phyloP scores from a whole-genome alignment of 768 basidiomycete genomes.

The Hypholoma sublateritium region DNA sequence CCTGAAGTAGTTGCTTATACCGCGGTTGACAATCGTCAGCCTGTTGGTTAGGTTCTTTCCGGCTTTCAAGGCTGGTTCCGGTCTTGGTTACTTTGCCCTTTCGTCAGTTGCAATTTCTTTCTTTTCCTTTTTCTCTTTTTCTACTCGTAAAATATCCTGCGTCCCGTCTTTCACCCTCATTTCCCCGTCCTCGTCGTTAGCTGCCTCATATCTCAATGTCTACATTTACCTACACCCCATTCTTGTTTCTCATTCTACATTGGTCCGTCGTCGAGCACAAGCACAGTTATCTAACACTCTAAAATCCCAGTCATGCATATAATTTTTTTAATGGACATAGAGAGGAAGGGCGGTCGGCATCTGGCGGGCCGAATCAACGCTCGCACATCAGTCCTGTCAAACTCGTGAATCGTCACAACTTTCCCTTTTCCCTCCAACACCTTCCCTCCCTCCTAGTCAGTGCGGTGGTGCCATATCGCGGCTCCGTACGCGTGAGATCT shows the following conservation, averaged over 20 bases:
- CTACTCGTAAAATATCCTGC: background rate
- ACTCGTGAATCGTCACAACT: background rate
- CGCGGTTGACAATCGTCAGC: too few species aligned
- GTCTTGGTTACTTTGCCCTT: background rate
- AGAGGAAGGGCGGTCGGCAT: conserved; percentile 3
- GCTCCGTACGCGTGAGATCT: background rate
- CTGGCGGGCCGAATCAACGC: conserved; percentile 4
- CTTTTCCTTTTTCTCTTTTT: background rate
- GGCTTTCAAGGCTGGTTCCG: too few species aligned
- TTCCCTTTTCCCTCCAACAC: background rate
- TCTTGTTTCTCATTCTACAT: background rate
- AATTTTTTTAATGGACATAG: background rate
- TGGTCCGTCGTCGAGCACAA: background rate
- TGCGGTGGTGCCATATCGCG: background rate
- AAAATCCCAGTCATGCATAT: too few species aligned
- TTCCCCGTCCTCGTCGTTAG: background rate
- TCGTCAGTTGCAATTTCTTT: background rate
- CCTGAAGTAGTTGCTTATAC: conserved; percentile 1
- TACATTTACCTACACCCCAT: conserved; percentile 1
- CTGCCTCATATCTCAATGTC: background rate
- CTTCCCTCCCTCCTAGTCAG: background rate
- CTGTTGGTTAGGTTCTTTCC: too few species aligned
- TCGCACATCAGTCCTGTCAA: background rate
- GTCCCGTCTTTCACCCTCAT: background rate
- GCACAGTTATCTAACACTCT: background rate